Evolutionary conservation across 306 rosid genomes (phyloP).

Genomic region (Vicia faba): DNA sequence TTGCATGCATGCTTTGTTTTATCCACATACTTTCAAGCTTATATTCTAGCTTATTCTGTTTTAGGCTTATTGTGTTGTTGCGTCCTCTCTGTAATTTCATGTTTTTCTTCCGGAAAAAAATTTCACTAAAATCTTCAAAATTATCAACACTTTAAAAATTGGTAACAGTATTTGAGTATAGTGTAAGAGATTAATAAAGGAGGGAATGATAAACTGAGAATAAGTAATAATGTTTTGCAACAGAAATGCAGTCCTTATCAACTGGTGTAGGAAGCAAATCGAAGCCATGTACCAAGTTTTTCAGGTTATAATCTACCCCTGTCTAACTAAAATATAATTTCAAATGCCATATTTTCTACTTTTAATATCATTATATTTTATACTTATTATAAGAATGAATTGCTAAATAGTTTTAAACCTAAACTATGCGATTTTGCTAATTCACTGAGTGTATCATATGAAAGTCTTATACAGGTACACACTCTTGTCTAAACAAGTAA

Average conservation of each 20-base stretch:
- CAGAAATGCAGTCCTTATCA: conserved; percentile 91
- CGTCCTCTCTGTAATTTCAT: background rate
- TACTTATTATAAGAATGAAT: conserved; percentile 43
- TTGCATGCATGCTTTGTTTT: background rate
- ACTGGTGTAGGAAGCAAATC: conserved; percentile 99
- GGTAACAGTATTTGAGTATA: conserved; percentile 28
- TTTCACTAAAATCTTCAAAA: conserved; percentile 2
- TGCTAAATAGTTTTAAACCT: conserved; percentile 40
- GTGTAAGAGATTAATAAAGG: conserved; percentile 53
- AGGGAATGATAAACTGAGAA: conserved; percentile 66
- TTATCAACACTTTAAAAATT: background rate
- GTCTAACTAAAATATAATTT: conserved; percentile 49
- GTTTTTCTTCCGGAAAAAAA: conserved; percentile 6
- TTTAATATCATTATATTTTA: conserved; percentile 35
- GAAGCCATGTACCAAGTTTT: conserved; percentile 99
- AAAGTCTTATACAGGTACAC: conserved; percentile 68
- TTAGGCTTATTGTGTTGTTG: background rate
- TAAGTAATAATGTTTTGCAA: conserved; percentile 82
- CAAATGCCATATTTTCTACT: conserved; percentile 40
- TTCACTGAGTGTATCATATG: conserved; percentile 45
- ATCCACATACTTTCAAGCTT: conserved; percentile 1
- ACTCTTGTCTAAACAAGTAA: conserved; percentile 48
- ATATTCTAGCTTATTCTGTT: background rate
- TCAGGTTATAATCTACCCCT: conserved; percentile 95
- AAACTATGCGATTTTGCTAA: conserved; percentile 45